Evolutionary conservation across 768 basidiomycete species (phyloP).

Genomic region (Suillus weaverae): DNA sequence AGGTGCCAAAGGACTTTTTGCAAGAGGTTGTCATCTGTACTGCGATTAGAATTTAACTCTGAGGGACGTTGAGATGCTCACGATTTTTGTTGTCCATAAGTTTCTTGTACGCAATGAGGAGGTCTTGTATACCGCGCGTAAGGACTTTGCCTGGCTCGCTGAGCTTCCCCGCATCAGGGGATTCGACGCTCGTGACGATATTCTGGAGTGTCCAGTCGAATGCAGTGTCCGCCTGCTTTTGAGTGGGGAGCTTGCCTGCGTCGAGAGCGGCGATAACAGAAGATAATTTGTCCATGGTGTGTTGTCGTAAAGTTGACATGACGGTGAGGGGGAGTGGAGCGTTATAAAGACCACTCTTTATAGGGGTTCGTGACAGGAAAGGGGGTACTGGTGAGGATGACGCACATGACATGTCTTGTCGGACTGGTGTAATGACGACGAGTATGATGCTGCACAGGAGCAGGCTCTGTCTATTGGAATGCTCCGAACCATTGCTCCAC

Average conservation of each 20-base stretch:
- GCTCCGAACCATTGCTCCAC: background rate
- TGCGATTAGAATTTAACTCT: background rate
- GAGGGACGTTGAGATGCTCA: slow-evolving; percentile 22
- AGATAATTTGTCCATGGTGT: slow-evolving; percentile 59
- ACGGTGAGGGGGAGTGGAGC: background rate
- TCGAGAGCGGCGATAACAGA: slow-evolving; percentile 66
- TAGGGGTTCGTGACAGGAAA: background rate
- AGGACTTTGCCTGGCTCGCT: slow-evolving; percentile 56
- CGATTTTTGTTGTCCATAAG: slow-evolving; percentile 60
- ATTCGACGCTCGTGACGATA: slow-evolving; percentile 47
- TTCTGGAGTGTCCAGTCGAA: slow-evolving; percentile 57
- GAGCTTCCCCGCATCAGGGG: slow-evolving; percentile 41
- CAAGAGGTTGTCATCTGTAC: slow-evolving; percentile 58
- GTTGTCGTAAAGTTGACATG: background rate
- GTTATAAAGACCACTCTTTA: background rate
- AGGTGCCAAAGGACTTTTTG: slow-evolving; percentile 71
- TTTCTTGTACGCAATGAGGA: slow-evolving; percentile 59
- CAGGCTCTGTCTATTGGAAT: background rate
- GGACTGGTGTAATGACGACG: background rate
- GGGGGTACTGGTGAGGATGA: background rate
- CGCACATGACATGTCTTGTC: background rate
- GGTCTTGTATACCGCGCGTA: slow-evolving; percentile 46
- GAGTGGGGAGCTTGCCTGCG: slow-evolving; percentile 69
- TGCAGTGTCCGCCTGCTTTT: slow-evolving; percentile 52
- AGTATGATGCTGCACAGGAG: background rate